These are phyloP conservation scores for Fraxinus excelsior DNA, from an alignment of 257 asterid species.

Conservation along the genomic window DNA sequence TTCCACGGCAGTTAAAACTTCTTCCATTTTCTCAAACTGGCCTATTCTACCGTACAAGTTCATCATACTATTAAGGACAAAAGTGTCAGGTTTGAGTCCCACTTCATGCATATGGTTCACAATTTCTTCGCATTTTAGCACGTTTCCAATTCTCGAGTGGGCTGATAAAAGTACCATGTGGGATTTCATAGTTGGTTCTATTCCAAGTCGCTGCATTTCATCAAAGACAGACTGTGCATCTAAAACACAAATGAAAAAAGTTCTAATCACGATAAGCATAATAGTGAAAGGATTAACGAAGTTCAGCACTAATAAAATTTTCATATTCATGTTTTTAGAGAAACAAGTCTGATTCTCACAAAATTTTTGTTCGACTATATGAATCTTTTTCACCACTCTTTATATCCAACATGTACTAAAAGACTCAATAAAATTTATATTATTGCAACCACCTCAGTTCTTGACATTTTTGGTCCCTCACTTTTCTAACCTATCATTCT, in stretches of 20 bases:
- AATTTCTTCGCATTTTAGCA: constrained; percentile 66
- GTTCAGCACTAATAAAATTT: too few relatives aligned
- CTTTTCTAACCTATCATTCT: too few relatives aligned
- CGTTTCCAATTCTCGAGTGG: constrained; percentile 59
- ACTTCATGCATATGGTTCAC: constrained; percentile 54
- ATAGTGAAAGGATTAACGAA: too few relatives aligned
- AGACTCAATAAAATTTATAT: too few relatives aligned
- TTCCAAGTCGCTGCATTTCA: constrained; percentile 71
- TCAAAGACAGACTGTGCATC: constrained; percentile 79
- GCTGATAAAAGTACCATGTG: constrained; percentile 82
- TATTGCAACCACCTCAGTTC: too few relatives aligned
- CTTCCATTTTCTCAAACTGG: constrained; percentile 77
- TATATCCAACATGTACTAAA: too few relatives aligned
- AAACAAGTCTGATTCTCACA: too few relatives aligned
- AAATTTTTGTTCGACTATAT: too few relatives aligned
- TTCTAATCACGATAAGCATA: too few relatives aligned
- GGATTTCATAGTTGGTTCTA: constrained; percentile 79
- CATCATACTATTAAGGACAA: constrained; percentile 65
- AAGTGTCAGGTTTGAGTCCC: constrained; percentile 68
- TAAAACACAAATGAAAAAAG: constrained; percentile 11
- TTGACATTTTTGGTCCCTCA: too few relatives aligned
- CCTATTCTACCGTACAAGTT: constrained; percentile 78
- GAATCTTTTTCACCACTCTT: too few relatives aligned
- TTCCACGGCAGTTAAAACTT: constrained; percentile 54
- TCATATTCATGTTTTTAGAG: too few relatives aligned